Evolutionary conservation across 1,284 basidiomycete species (phyloP).

Genomic region (Marasmius oreades): DNA sequence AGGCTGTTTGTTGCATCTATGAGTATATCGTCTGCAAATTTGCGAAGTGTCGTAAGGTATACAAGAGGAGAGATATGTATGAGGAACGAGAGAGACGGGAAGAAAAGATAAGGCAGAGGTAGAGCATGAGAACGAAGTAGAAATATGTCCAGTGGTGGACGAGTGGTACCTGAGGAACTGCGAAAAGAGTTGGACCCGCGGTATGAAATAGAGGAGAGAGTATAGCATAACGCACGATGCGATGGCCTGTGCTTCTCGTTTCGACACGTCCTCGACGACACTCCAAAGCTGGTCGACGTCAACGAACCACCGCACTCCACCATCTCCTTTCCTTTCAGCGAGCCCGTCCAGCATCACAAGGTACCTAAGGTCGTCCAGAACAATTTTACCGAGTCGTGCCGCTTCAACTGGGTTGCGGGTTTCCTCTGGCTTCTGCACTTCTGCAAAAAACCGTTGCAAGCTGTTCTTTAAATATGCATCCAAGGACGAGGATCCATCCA

Average conservation of each 20-base stretch:
- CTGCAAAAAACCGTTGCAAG: conserved; percentile 52
- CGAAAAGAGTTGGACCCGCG: conserved; percentile 1
- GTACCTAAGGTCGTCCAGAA: conserved; percentile 59
- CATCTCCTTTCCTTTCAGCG: conserved; percentile 53
- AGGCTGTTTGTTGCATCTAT: conserved; percentile 21
- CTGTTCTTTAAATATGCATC: conserved; percentile 57
- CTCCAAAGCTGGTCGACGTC: conserved; percentile 54
- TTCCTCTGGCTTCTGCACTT: conserved; percentile 57
- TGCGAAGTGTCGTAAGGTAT: conserved; percentile 59
- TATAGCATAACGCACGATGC: conserved; percentile 42
- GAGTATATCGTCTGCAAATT: conserved; percentile 23
- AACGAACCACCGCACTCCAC: conserved; percentile 71
- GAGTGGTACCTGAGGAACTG: conserved; percentile 34
- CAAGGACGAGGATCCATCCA: conserved; percentile 52
- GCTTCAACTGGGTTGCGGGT: conserved; percentile 48
- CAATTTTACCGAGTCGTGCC: conserved; percentile 40
- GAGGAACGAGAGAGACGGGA: conserved; percentile 69
- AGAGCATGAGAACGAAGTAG: conserved; percentile 60
- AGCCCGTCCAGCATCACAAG: conserved; percentile 68
- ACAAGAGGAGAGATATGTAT: conserved; percentile 62
- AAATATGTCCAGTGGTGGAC: conserved; percentile 63
- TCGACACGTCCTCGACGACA: conserved; percentile 46
- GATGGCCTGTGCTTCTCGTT: conserved; percentile 48
- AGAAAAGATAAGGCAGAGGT: conserved; percentile 63
- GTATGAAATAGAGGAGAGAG: background rate